A percentile compares a stretch with the other conserved stretches of the same genome.
phyloP scores from a whole-genome alignment of 441 rosid species.

The Aleurites moluccanus region DNA sequence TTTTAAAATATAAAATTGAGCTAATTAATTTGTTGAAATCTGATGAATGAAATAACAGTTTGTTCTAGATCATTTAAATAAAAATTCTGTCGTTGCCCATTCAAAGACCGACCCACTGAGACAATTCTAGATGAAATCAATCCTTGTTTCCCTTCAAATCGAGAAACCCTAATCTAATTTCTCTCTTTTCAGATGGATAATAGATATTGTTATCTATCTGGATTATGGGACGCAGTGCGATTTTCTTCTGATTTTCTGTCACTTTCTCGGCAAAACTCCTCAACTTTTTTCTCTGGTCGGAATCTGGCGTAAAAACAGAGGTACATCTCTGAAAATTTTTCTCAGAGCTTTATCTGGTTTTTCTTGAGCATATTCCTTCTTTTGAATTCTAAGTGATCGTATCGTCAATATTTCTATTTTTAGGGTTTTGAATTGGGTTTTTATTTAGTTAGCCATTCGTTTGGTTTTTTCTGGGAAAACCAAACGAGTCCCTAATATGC shows the following conservation, averaged over 20 bases:
- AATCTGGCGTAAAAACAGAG: neutral
- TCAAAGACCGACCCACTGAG: too few relatives aligned
- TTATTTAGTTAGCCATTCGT: neutral
- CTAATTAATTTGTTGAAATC: too few relatives aligned
- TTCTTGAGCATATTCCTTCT: too few relatives aligned
- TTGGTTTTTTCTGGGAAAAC: neutral
- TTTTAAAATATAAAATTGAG: too few relatives aligned
- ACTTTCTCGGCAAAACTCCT: conserved; percentile 11
- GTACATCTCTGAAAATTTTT: neutral
- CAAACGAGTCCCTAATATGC: conserved; percentile 19
- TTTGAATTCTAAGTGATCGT: neutral
- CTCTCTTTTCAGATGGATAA: too few relatives aligned
- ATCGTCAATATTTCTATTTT: neutral
- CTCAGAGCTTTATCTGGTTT: neutral
- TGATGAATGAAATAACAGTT: too few relatives aligned
- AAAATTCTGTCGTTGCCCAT: too few relatives aligned
- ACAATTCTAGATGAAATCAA: too few relatives aligned
- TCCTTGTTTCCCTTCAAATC: too few relatives aligned
- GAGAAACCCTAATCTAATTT: too few relatives aligned
- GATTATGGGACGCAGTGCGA: neutral
- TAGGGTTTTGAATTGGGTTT: neutral
- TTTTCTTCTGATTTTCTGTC: neutral
- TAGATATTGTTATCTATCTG: too few relatives aligned
- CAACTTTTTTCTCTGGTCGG: neutral
- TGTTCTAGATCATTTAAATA: too few relatives aligned